These are phyloP conservation scores for Dipteronia sinensis DNA, from an alignment of 345 rosid species.

Conservation along the genomic window DNA sequence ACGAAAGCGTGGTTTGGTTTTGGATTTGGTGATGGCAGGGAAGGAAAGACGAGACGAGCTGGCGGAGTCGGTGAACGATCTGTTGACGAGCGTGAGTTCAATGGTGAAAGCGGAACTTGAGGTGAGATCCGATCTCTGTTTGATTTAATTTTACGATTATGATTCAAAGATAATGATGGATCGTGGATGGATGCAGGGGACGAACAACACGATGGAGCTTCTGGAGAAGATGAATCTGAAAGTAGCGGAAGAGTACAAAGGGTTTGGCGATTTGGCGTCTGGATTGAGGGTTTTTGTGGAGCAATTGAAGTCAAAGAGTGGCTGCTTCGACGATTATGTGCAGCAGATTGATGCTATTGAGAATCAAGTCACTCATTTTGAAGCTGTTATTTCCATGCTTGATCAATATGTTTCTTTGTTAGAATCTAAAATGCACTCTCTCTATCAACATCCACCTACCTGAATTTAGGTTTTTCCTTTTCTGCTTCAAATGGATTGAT, in stretches of 20 bases:
- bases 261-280: conserved; percentile 74
- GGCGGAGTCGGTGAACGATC: conserved; percentile 64
- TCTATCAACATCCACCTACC: conserved; percentile 34
- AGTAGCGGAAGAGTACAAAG: conserved; percentile 70
- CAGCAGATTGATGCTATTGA: conserved; percentile 74
- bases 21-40: conserved; percentile 12
- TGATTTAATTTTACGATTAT: not conserved
- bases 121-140: conserved; percentile 32
- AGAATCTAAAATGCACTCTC: conserved; percentile 64
- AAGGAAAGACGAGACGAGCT: conserved; percentile 48
- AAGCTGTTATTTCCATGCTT: conserved; percentile 75
- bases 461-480: not conserved
- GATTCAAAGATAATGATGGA: not conserved
- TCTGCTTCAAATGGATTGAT: too few relatives aligned
- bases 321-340: conserved; percentile 70
- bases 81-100: conserved; percentile 63
- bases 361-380: conserved; percentile 75
- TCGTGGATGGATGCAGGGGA: conserved; percentile 44
- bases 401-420: conserved; percentile 70
- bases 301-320: conserved; percentile 69
- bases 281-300: conserved; percentile 75
- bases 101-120: conserved; percentile 85
- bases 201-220: conserved; percentile 64
- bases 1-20: too few relatives aligned
- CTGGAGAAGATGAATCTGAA: conserved; percentile 85